Conservation (phyloP, 352 stramenopile genomes). For the Pythium sp. region DNA sequence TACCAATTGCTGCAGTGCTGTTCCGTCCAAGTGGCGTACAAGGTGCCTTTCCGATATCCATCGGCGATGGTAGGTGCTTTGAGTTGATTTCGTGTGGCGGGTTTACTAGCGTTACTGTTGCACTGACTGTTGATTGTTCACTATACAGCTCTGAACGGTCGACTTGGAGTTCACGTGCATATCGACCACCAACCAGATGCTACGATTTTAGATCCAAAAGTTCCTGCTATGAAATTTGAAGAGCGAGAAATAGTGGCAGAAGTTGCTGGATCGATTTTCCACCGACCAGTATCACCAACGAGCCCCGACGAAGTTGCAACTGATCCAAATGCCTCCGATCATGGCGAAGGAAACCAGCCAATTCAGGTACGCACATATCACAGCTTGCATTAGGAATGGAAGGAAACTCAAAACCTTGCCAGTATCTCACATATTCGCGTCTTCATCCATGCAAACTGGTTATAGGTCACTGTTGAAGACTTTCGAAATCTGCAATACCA, state of each 20-base stretch:
- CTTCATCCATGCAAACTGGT: background rate
- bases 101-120: background rate
- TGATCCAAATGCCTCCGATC: background rate
- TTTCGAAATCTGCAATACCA: background rate
- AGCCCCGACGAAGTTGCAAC: constrained; percentile 17
- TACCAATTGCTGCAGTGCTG: constrained; percentile 36
- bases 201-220: background rate
- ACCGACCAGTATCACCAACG: constrained; percentile 13
- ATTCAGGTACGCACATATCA: constrained; percentile 18
- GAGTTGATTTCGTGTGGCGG: background rate
- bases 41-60: constrained; percentile 35
- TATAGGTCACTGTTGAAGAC: constrained; percentile 19
- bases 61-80: constrained; percentile 25
- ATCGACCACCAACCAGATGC: constrained; percentile 3
- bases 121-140: background rate
- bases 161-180: constrained; percentile 12
- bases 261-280: background rate
- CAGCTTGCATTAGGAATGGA: background rate
- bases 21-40: constrained; percentile 39
- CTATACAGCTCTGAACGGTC: constrained; percentile 2
- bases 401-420: background rate
- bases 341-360: background rate
- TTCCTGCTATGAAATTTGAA: background rate
- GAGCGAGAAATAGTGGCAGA: background rate
- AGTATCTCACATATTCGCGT: background rate